Percentiles rank a stretch among this genome's conserved stretches.
Conservation (phyloP, 73 alveolate species). For the Paramecium tetraurelia region DNA sequence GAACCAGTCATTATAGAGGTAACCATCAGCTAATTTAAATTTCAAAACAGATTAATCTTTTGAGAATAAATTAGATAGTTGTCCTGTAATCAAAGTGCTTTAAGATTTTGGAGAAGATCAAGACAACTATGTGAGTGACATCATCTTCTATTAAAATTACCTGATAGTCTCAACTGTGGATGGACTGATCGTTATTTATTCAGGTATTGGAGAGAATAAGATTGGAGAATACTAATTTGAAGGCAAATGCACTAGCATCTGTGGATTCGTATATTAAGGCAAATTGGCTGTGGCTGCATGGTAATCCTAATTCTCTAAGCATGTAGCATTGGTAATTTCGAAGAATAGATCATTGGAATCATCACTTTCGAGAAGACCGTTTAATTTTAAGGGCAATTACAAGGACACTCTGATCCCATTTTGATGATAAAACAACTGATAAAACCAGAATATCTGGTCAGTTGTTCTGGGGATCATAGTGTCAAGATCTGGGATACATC, state of each 20-base stretch:
- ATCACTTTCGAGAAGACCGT: neutral
- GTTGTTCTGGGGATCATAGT: constrained; percentile 40
- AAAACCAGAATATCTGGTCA: neutral
- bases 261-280: neutral
- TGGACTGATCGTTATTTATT: neutral
- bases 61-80: neutral
- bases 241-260: neutral
- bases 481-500: neutral
- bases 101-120: neutral
- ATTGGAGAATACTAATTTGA: neutral
- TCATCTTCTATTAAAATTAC: neutral
- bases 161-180: neutral
- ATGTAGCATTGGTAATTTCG: neutral
- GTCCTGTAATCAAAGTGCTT: neutral
- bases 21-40: neutral
- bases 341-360: neutral
- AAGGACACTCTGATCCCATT: neutral
- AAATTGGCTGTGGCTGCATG: neutral
- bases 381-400: neutral
- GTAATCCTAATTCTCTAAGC: neutral
- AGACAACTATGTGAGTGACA: neutral
- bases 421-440: neutral
- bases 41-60: neutral
- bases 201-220: neutral
- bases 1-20: neutral